phyloP scores from a whole-genome alignment of 345 rosid species.

The Lepidium sativum region DNA sequence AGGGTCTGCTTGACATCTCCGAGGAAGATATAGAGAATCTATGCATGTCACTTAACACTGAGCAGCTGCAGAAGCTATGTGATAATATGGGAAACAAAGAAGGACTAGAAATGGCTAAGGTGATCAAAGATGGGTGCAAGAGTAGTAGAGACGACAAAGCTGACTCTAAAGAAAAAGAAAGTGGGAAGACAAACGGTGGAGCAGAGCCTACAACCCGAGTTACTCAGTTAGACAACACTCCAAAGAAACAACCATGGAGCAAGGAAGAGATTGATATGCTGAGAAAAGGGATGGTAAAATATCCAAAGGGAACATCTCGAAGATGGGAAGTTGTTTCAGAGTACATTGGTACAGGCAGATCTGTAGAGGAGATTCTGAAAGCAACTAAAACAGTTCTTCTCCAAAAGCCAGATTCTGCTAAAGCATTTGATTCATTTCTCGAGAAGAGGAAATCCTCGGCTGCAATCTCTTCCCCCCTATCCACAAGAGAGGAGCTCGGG shows the following conservation, averaged over 20 bases:
- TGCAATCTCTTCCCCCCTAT: slow-evolving; percentile 73
- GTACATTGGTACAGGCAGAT: slow-evolving; percentile 82
- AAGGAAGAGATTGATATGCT: slow-evolving; percentile 87
- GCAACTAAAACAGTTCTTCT: slow-evolving; percentile 96
- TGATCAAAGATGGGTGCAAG: slow-evolving; percentile 43
- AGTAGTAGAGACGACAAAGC: slow-evolving; percentile 27
- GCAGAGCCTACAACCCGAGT: slow-evolving; percentile 28
- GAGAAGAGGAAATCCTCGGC: slow-evolving; percentile 82
- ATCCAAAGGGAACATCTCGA: slow-evolving; percentile 88
- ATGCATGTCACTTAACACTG: slow-evolving; percentile 64
- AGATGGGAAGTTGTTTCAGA: slow-evolving; percentile 99
- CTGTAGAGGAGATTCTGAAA: slow-evolving; percentile 90
- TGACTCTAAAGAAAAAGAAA: slow-evolving; percentile 37
- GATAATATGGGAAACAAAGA: slow-evolving; percentile 64
- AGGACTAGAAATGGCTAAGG: slow-evolving; percentile 48
- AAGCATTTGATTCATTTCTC: slow-evolving; percentile 93
- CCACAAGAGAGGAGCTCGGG: slow-evolving; percentile 73
- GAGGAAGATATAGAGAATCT: slow-evolving; percentile 74
- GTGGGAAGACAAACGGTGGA: slow-evolving; percentile 38
- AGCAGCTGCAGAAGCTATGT: slow-evolving; percentile 62
- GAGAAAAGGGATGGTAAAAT: slow-evolving; percentile 84
- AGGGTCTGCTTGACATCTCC: slow-evolving; percentile 46
- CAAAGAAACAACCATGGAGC: slow-evolving; percentile 74
- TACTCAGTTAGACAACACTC: slow-evolving; percentile 27
- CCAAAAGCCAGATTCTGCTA: slow-evolving; percentile 83